Evolutionary conservation across 306 rosid species (phyloP).

Genomic region (Echinosophora koreensis): DNA sequence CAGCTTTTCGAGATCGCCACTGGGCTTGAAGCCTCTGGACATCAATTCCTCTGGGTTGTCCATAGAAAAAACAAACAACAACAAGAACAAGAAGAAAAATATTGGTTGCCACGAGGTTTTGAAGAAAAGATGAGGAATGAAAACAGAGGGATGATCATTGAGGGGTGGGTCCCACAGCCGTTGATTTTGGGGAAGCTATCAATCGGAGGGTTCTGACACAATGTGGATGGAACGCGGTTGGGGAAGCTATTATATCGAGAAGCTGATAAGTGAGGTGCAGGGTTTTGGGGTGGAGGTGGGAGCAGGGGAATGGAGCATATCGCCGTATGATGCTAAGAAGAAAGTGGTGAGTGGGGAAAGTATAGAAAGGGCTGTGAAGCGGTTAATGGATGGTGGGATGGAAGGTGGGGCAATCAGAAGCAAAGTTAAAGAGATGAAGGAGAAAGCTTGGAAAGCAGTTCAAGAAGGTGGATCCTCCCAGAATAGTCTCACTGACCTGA

Average conservation of each 20-base stretch:
- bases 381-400: conserved; percentile 36
- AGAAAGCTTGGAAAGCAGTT: conserved; percentile 46
- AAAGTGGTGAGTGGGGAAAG: conserved; percentile 39
- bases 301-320: conserved; percentile 43
- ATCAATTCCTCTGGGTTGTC: conserved; percentile 26
- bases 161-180: conserved; percentile 49
- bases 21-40: conserved; percentile 37
- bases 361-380: conserved; percentile 51
- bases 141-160: conserved; percentile 36
- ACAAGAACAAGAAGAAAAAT: neutral
- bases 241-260: conserved; percentile 47
- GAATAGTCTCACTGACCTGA: neutral
- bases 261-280: conserved; percentile 46
- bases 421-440: conserved; percentile 41
- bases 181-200: conserved; percentile 44
- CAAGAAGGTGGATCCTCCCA: conserved; percentile 34
- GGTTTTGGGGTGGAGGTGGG: conserved; percentile 55
- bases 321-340: conserved; percentile 23
- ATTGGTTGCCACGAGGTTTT: conserved; percentile 45
- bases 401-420: conserved; percentile 33
- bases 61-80: neutral
- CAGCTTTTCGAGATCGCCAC: conserved; percentile 37
- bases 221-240: conserved; percentile 45
- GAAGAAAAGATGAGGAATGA: conserved; percentile 16
- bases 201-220: conserved; percentile 45